These are phyloP conservation scores for Paratrimastix pyriformis DNA, from an alignment of 78 protist species.

Conservation along the genomic window DNA sequence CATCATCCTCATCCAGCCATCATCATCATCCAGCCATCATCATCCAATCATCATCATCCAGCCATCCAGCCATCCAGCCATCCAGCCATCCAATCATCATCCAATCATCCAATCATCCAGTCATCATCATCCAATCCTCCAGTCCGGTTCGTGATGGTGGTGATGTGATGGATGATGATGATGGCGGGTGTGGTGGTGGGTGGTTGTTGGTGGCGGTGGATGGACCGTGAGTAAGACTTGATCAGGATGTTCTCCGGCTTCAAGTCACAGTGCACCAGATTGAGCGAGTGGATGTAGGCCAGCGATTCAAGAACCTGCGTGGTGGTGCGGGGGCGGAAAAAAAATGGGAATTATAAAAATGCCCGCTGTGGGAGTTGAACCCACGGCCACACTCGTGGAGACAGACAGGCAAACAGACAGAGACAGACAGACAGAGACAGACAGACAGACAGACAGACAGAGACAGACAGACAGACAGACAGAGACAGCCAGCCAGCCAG, in stretches of 20 bases:
- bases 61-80: no score
- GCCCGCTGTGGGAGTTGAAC: not conserved
- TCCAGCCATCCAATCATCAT: no score
- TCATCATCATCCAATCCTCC: no score
- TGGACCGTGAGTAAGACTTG: slow-evolving; percentile 25
- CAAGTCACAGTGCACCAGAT: slow-evolving; percentile 65
- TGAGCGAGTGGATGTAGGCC: slow-evolving; percentile 32
- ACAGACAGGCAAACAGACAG: not conserved
- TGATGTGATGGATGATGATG: no score
- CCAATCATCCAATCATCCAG: no score
- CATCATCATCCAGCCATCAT: no score
- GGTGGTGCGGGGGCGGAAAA: not conserved
- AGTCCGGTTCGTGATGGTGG: not conserved
- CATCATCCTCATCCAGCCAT: no score
- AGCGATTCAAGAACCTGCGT: not conserved
- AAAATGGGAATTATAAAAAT: not conserved
- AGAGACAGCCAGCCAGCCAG: no score
- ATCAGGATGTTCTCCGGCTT: slow-evolving; percentile 75
- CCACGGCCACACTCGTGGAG: not conserved
- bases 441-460: not conserved
- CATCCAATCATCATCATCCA: no score
- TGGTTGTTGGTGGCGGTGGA: not conserved
- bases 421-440: not conserved
- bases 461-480: not conserved
- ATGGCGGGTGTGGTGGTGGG: no score